Conservation (phyloP, 2,329 filamentous ascomycete species). For the Fusarium equiseti region DNA sequence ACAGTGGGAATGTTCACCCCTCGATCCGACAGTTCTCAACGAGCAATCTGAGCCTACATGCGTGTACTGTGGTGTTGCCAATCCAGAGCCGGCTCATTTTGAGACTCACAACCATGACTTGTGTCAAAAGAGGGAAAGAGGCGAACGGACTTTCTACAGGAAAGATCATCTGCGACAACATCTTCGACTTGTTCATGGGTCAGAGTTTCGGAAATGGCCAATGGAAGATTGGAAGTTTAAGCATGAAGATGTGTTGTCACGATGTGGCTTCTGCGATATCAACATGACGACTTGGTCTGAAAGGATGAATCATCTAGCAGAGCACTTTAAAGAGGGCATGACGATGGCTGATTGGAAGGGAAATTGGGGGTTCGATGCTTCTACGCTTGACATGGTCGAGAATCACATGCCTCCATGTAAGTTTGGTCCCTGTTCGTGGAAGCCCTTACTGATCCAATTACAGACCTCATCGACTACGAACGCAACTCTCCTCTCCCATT, state of each 20-base stretch:
- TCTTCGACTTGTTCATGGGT: constrained; percentile 56
- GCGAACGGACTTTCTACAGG: constrained; percentile 57
- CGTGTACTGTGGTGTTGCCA: constrained; percentile 53
- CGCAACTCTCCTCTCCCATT: constrained; percentile 43
- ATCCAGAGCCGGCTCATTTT: constrained; percentile 52
- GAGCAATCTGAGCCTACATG: constrained; percentile 52
- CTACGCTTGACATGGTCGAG: constrained; percentile 53
- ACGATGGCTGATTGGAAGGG: constrained; percentile 60
- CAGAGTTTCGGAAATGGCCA: constrained; percentile 58
- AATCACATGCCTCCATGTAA: constrained; percentile 59
- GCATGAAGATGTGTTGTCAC: constrained; percentile 52
- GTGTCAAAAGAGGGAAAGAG: constrained; percentile 56
- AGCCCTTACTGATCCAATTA: fast-evolving
- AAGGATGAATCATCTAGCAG: constrained; percentile 55
- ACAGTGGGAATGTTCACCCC: constrained; percentile 59
- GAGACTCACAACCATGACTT: constrained; percentile 55
- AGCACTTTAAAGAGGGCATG: constrained; percentile 57
- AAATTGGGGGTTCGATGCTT: constrained; percentile 56
- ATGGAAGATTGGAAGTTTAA: constrained; percentile 57
- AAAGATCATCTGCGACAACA: constrained; percentile 61
- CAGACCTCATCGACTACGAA: constrained; percentile 35
- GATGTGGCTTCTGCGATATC: constrained; percentile 58
- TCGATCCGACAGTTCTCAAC: constrained; percentile 53
- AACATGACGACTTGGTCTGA: constrained; percentile 54
- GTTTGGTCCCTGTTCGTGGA: fast-evolving